Evolutionary conservation across 495 filamentous ascomycete species (phyloP), one percentile per base, ranked within the genome.

Genomic region (Talaromyces stipitatus): DNA sequence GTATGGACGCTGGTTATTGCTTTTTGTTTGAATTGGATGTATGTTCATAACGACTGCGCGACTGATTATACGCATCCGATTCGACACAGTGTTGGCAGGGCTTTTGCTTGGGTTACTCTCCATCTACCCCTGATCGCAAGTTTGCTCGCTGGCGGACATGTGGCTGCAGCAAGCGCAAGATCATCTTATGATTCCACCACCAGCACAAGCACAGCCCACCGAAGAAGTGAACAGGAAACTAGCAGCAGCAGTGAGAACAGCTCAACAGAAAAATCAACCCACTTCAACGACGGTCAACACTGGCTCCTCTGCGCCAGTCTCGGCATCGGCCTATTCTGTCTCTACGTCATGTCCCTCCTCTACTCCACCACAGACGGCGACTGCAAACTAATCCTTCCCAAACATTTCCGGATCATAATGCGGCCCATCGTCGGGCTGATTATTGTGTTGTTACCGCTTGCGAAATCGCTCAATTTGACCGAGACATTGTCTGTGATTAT

Each of bases 1-100:
- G 63, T 75, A 29, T 74, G 72, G 70, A 73, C 71, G 24, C 58
- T 78, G 11, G 58, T 76, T 33, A 76, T 78, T 54, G 70, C 75
- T 0, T 78, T 78, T 58, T 76, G 75, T 61, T 57, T 76, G 36
- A 75, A 76, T 56, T 75, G 71, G 68, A 33, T 76, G 36, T 78
- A 76, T 59, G 58, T 66, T 6, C 68, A 74, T 52, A 67, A 67
- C 26, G 72, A 76, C 43, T 69, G 72, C 18, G 62, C 73, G 3
- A 22, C 71, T 23, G 41, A 67, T 4, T 60, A 59, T 27, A 60
- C 60, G 2, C 74, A 77, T 41, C 71, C 74, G 1, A 50, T 75
- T 20, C 63, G 69, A 8, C 63, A 72, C 52, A 68, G 59, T 26
- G 59, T 72, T 0, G 65, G 56, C 11, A 68, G 69, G 2, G 67